Base-by-base conservation (phyloP, 768 basidiomycete species). In the Tricholoma hemisulphureum region DNA sequence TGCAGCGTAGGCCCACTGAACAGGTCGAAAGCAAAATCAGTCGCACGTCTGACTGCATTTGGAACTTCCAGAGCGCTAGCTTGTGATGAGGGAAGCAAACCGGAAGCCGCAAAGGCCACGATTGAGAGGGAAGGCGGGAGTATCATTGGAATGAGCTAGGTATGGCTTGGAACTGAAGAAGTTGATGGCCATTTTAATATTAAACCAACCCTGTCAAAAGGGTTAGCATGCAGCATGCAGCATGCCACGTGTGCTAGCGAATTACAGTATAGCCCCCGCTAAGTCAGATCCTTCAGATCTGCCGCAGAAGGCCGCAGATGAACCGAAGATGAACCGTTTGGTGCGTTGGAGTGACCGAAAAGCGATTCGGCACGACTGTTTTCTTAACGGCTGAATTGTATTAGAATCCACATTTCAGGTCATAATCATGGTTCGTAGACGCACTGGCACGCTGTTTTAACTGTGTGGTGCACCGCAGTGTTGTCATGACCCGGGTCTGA, bases 1-100 rank as follows among this genome's bases (percentile, higher is more conserved):
- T 58, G 58, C 24, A 35, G 31, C 21, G 32, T 55, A 4, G 58
- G 52, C 29, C 58, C 58, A 31, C 54, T 37, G 41, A 39, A 58
- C 23, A 43, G 16, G 29, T 58, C 37, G 34, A 58, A 58, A 39
- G 37, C 37, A 18, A 39, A 39, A 39, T 39, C 37, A 18, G 37
- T 18, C 16, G 37, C 16, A n/a, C 37, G 37, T 39, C 37, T 39
- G 37, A 39, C 37, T 18, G 37, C n/a, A 18, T 39, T 18, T 18
- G 37, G 37, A n/a, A 39, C 37, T 39, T 39, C 37, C n/a, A 39
- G 16, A 39, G 37, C 37, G 37, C 37, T 39, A 39, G 37, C n/a
- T 3, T 6, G 37, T 39, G 37, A 6, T 3, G 37, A 14, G 37
- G 16, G 9, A 18, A 18, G 6, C 16, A 39, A 39, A 39, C 37